phyloP scores from a whole-genome alignment of 305 asterid genomes.

The Stenogyne calaminthoides region DNA sequence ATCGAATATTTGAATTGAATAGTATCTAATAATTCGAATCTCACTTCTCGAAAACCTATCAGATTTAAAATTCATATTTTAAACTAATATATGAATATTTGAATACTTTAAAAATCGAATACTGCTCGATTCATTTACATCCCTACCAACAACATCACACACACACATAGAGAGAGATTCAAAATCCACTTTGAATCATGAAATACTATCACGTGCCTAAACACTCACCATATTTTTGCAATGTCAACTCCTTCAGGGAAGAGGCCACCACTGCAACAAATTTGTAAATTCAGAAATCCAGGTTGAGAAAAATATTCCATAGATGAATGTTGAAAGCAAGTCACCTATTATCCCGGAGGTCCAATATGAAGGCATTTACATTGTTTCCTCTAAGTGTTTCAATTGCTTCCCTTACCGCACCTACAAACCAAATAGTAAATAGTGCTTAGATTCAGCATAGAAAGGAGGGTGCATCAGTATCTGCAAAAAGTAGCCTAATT shows the following conservation, averaged over 20 bases:
- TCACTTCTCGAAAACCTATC: no score
- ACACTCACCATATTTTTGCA: conserved; percentile 95
- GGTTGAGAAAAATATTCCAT: neutral
- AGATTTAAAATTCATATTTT: no score
- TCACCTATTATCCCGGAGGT: conserved; percentile 96
- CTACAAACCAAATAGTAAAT: conserved; percentile 40
- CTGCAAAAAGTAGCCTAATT: neutral
- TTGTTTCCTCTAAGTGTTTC: conserved; percentile 75
- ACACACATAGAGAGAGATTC: neutral
- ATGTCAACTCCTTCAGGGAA: conserved; percentile 99
- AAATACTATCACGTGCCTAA: conserved; percentile 7
- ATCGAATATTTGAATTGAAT: no score
- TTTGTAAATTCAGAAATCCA: conserved; percentile 35
- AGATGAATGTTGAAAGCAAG: conserved; percentile 33
- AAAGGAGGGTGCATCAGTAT: conserved; percentile 16
- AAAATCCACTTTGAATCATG: neutral
- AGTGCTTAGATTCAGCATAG: neutral
- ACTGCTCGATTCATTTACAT: no score
- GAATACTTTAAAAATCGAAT: no score
- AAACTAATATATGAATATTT: no score
- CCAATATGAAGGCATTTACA: conserved; percentile 84
- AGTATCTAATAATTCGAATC: no score
- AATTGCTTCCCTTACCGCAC: conserved; percentile 91
- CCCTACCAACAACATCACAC: neutral
- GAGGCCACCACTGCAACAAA: conserved; percentile 88